Conservation (phyloP, 2,329 filamentous ascomycete genomes). For the Fusarium sp. region DNA sequence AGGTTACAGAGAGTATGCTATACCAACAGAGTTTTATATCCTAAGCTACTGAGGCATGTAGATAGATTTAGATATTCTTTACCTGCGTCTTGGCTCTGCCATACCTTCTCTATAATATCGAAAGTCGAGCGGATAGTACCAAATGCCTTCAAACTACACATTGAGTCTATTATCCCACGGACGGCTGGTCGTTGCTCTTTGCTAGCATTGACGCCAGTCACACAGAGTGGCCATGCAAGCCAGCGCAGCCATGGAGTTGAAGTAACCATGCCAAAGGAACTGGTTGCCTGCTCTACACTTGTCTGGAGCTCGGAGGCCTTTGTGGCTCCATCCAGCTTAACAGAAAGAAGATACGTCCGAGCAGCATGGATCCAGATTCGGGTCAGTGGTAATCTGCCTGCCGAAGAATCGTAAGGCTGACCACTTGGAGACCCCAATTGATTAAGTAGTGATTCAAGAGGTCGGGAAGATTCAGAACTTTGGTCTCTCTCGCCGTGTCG, state of each 20-base stretch:
- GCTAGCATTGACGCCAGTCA: not conserved
- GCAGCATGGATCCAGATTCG: not conserved
- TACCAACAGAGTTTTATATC: not conserved
- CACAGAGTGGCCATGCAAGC: not conserved
- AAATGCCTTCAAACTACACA: not conserved
- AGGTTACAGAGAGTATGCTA: not conserved
- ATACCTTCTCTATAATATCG: not conserved
- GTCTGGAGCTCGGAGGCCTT: not conserved
- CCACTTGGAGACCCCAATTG: not conserved
- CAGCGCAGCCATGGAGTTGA: not conserved
- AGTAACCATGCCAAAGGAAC: not conserved
- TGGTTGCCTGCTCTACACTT: not conserved
- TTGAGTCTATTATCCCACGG: not conserved
- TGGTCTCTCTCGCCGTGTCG: not conserved
- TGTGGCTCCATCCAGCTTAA: not conserved
- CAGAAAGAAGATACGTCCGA: not conserved
- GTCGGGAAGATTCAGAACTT: accelerated
- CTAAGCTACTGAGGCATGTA: not conserved
- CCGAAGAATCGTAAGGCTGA: not conserved
- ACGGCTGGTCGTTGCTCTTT: not conserved
- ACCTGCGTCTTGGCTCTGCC: not conserved
- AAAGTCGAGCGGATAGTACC: not conserved
- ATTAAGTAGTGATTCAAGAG: accelerated
- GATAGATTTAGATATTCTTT: not conserved
- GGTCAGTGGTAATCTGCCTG: not conserved